Evolutionary conservation across 306 rosid genomes (phyloP).

Genomic region (Vigna trinervia): DNA sequence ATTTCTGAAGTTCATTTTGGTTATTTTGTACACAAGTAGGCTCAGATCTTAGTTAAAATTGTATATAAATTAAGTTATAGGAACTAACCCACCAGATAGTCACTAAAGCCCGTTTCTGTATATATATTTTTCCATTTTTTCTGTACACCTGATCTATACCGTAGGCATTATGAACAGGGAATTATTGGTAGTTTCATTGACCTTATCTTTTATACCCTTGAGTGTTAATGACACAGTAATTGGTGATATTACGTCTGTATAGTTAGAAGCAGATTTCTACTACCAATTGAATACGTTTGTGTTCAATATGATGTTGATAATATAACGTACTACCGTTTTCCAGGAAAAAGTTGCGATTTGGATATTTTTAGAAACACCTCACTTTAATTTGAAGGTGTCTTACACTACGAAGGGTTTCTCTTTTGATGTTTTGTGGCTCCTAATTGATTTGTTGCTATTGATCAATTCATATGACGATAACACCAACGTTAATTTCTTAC

Average conservation of each 20-base stretch:
- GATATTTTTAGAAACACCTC: background rate
- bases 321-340: background rate
- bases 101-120: conserved; percentile 21
- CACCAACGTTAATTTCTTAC: background rate
- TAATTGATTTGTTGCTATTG: background rate
- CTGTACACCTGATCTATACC: conserved; percentile 43
- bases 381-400: background rate
- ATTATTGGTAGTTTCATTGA: conserved; percentile 14
- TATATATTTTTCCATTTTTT: background rate
- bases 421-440: background rate
- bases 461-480: background rate
- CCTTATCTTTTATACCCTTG: background rate
- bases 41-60: conserved; percentile 44
- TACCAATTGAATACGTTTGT: background rate
- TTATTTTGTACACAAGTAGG: conserved; percentile 61
- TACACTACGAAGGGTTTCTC: background rate
- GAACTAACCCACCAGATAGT: conserved; percentile 36
- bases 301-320: background rate
- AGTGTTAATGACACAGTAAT: conserved; percentile 2
- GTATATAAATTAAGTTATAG: conserved; percentile 49
- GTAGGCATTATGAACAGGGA: conserved; percentile 34
- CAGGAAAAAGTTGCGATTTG: background rate
- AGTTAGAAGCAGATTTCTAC: conserved; percentile 10
- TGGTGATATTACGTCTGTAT: conserved; percentile 1
- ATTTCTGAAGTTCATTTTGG: conserved; percentile 33